Evolutionary conservation across 192 early-diverging fungal species (phyloP), one percentile per base, ranked within the genome.

Genomic region (Bifiguratus adelaidae): DNA sequence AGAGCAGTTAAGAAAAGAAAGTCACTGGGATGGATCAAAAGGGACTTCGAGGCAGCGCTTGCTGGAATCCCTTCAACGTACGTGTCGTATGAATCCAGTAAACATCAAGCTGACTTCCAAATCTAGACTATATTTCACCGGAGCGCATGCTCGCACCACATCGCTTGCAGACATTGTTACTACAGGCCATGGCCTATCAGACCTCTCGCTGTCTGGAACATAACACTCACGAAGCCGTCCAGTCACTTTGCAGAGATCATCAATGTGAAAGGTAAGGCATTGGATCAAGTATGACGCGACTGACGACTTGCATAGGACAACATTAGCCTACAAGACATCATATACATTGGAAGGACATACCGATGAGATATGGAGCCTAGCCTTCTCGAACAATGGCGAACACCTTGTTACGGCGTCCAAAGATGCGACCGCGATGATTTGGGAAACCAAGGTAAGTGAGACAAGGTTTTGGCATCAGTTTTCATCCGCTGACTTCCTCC

Each of bases 331-430:
- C 24, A 61, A 83, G 23, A 78, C 81, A 0, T 78, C 74, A 3
- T 63, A 76, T 30, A 63, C 86, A 21, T 53, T 81, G 7, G 47
- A 52, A 32, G 82, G 78, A 11, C 95, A 98, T 67, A 56, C 61
- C 0, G 89, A 96, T 61, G 93, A 98, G 67, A 92, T 98, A 6
- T 98, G 95, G 96, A 88, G 85, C 52, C 68, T 97, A 42, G 73
- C 81, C 3, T 99, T 95, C 57, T 96, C 92, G 4, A 83, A 89
- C 33, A 70, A 89, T 55, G 94, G 92, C 34, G 65, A 60, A 48
- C 83, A 80, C 52, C 68, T 99, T 20, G 96, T 89, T 12, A 96
- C 96, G 1, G 87, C 83, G 12, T 95, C 94, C 20, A 82, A 78
- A 48, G 96, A 99, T 69, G 74, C 74, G 18, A 84, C 80, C 2